Evolutionary conservation across 768 basidiomycete genomes (phyloP), one percentile per base, ranked within the genome.

Genomic region (Leucocoprinus birnbaumii): DNA sequence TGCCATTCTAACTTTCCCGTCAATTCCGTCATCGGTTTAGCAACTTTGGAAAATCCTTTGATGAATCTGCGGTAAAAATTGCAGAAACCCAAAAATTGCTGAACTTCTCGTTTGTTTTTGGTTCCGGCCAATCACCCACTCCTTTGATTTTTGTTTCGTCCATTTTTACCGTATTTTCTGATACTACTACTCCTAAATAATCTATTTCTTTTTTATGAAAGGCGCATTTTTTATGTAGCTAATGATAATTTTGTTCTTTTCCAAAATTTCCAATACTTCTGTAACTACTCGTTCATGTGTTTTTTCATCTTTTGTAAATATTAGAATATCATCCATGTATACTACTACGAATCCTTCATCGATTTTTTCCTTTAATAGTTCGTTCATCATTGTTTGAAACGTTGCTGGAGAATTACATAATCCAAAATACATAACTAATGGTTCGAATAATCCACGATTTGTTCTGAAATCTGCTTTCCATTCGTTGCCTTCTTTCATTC

Each of bases 11-110:
- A 58, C 45, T 72, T 73, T 5, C 60, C 50, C 0, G 66, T 64
- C 0, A 77, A 55, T 0, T 55, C 22, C 7, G 62, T 68, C 0
- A 78, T 44, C 0, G 69, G 70, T 61, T 58, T 43, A 2, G 68
- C 51, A 2, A 72, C 59, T 0, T 65, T 13, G 0, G 70, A 60
- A 55, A 67, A 80, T 0, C 63, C 51, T 1, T 46, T 3, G 8
- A 77, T 71, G 45, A 76, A 78, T 2, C 58, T 40, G 1, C 62
- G 31, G 19, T 73, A 75, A 41, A 72, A 77, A 51, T 74, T 73
- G 2, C 62, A 46, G 35, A 81, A 79, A 1, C 80, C 74, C 0
- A 80, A 55, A 57, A 81, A 81, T 2, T 62, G 63, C 56, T 69
- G 66, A 0, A 78, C 35, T 25, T 77, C 63, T 22, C 63, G 65